These are phyloP conservation scores for Skeletonema tropicum DNA, from an alignment of 108 stramenopile species.

Conservation along the genomic window DNA sequence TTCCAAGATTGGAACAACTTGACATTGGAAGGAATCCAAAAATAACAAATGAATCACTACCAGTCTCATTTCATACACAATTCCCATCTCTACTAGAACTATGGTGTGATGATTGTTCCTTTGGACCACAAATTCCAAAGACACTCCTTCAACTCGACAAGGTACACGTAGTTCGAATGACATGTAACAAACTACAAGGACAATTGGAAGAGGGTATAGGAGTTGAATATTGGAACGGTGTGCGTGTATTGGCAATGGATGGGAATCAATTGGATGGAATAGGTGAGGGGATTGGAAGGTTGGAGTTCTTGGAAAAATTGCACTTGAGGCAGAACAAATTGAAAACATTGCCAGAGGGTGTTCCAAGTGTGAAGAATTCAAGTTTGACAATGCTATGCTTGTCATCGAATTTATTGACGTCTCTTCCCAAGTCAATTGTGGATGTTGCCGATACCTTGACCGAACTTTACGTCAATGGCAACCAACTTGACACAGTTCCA, in stretches of 20 bases:
- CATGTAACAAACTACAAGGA: slow-evolving; percentile 48
- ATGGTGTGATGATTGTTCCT: slow-evolving; percentile 71
- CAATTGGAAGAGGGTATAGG: slow-evolving; percentile 11
- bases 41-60: slow-evolving; percentile 18
- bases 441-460: slow-evolving; percentile 34
- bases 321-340: slow-evolving; percentile 52
- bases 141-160: slow-evolving; percentile 39
- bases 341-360: slow-evolving; percentile 26
- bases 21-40: slow-evolving; percentile 73
- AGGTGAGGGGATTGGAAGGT: slow-evolving; percentile 39
- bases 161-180: slow-evolving; percentile 51
- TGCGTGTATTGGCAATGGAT: slow-evolving; percentile 62
- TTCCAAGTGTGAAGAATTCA: slow-evolving; percentile 23
- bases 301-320: slow-evolving; percentile 43
- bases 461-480: slow-evolving; percentile 60
- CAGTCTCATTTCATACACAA: slow-evolving; percentile 18
- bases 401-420: slow-evolving; percentile 62
- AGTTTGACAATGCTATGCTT: slow-evolving; percentile 50
- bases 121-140: slow-evolving; percentile 49
- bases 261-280: slow-evolving; percentile 44
- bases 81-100: slow-evolving; percentile 52
- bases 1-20: slow-evolving; percentile 53
- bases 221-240: slow-evolving; percentile 15
- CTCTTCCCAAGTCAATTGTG: slow-evolving; percentile 34
- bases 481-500: slow-evolving; percentile 50